Evolutionary conservation across 306 rosid genomes (phyloP).

Genomic region (Castanea mollissima): DNA sequence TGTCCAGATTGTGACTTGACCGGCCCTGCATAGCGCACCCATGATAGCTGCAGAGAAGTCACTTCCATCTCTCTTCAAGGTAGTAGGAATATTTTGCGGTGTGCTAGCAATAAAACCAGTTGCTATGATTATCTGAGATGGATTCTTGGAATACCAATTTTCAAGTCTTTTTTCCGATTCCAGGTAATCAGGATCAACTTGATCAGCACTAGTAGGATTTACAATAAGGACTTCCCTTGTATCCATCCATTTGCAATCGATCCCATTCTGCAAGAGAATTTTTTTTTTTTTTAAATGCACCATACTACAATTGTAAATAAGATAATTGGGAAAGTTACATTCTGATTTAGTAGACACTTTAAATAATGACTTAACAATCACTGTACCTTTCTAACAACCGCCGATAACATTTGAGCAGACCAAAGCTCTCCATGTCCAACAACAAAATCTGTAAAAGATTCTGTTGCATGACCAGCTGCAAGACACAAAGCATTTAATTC

Average conservation of each 20-base stretch:
- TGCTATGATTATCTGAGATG: conserved; percentile 70
- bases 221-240: conserved; percentile 96
- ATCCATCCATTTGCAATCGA: conserved; percentile 96
- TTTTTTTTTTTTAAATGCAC: not conserved
- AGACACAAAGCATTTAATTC: conserved; percentile 34
- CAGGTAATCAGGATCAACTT: conserved; percentile 88
- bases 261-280: conserved; percentile 53
- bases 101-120: conserved; percentile 99
- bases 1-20: conserved; percentile 96
- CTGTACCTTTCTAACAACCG: conserved; percentile 71
- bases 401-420: conserved; percentile 90
- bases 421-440: conserved; percentile 99
- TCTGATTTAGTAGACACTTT: not conserved
- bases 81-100: conserved; percentile 80
- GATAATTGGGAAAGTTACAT: conserved; percentile 7
- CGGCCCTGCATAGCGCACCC: conserved; percentile 78
- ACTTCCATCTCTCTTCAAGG: conserved; percentile 99
- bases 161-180: conserved; percentile 73
- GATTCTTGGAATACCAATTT: conserved; percentile 70
- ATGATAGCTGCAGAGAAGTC: conserved; percentile 97
- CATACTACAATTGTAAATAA: conserved; percentile 19
- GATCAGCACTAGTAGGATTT: conserved; percentile 78
- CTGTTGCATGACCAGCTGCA: conserved; percentile 99
- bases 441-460: conserved; percentile 93
- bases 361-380: conserved; percentile 13